These are phyloP conservation scores for Boletus sp. DNA, from an alignment of 768 basidiomycete species.

Conservation along the genomic window DNA sequence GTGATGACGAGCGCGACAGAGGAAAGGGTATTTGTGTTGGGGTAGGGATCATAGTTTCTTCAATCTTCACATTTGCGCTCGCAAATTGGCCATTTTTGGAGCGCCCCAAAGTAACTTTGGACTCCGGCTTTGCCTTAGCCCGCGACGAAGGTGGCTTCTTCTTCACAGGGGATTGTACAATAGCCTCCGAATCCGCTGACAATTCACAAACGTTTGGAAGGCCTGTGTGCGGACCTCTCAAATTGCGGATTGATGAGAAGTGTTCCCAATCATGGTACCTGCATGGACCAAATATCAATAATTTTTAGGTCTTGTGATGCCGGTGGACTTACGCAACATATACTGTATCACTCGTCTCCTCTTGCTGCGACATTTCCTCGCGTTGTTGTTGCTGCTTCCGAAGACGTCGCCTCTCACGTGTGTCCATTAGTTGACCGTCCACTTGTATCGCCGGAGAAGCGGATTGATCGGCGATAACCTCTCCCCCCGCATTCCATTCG, in stretches of 20 bases:
- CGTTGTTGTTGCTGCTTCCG: slow-evolving; percentile 37
- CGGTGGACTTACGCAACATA: slow-evolving; percentile 78
- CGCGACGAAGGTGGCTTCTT: slow-evolving; percentile 35
- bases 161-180: slow-evolving; percentile 31
- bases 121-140: slow-evolving; percentile 24
- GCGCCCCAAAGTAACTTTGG: slow-evolving; percentile 16
- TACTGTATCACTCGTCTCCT: slow-evolving; percentile 42
- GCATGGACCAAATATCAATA: slow-evolving; percentile 11
- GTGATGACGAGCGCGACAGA: slow-evolving; percentile 37
- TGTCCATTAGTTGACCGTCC: slow-evolving; percentile 26
- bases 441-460: slow-evolving; percentile 27
- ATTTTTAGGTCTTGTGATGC: slow-evolving; percentile 5
- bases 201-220: slow-evolving; percentile 61
- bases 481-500: slow-evolving; percentile 67
- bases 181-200: slow-evolving; percentile 30
- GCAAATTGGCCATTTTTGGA: slow-evolving; percentile 25
- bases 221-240: slow-evolving; percentile 79
- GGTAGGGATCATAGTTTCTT: slow-evolving; percentile 19
- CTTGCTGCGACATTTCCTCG: slow-evolving; percentile 21
- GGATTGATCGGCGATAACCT: slow-evolving; percentile 30
- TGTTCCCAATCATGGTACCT: slow-evolving; percentile 96
- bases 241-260: slow-evolving; percentile 88
- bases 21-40: slow-evolving; percentile 38
- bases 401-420: slow-evolving; percentile 44
- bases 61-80: slow-evolving; percentile 20